Conservation (phyloP, 495 filamentous ascomycete genomes). For the Penicillium tannophilum region DNA sequence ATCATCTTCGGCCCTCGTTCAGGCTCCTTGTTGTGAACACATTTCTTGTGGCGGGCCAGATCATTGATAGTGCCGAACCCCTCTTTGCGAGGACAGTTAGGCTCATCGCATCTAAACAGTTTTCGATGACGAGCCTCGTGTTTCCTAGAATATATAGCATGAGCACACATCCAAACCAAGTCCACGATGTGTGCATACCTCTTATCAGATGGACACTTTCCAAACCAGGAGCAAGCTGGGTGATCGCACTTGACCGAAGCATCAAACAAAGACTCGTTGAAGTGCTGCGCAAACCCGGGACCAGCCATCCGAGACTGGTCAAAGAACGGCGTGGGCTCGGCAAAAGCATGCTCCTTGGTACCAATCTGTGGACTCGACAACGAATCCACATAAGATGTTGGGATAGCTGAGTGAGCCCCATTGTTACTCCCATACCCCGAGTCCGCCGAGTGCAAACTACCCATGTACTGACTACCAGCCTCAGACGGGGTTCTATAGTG, state of each 20-base stretch:
- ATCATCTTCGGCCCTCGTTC: slow-evolving; percentile 55
- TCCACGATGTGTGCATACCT: slow-evolving; percentile 23
- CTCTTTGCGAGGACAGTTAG: slow-evolving; percentile 58
- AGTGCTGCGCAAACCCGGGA: slow-evolving; percentile 16
- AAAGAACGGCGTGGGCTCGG: slow-evolving; percentile 23
- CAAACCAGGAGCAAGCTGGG: slow-evolving; percentile 38
- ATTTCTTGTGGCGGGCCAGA: slow-evolving; percentile 70
- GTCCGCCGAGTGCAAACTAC: slow-evolving; percentile 53
- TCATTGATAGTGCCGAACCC: slow-evolving; percentile 88
- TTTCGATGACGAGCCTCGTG: slow-evolving; percentile 78
- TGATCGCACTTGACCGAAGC: slow-evolving; percentile 38
- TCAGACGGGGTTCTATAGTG: slow-evolving; percentile 53
- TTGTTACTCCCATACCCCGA: slow-evolving; percentile 64
- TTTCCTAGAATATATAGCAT: slow-evolving; percentile 59
- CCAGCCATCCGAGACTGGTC: slow-evolving; percentile 16
- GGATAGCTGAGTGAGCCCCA: slow-evolving; percentile 46
- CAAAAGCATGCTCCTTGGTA: slow-evolving; percentile 29
- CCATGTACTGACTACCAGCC: slow-evolving; percentile 54
- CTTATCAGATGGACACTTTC: slow-evolving; percentile 47
- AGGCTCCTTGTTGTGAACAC: slow-evolving; percentile 62
- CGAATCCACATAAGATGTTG: slow-evolving; percentile 33
- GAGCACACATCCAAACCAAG: slow-evolving; percentile 5
- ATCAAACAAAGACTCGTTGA: slow-evolving; percentile 23
- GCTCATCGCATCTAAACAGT: slow-evolving; percentile 65
- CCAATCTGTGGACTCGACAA: slow-evolving; percentile 32